Base-by-base conservation (phyloP, 2,329 filamentous ascomycete species). In the Polytolypa hystricis region DNA sequence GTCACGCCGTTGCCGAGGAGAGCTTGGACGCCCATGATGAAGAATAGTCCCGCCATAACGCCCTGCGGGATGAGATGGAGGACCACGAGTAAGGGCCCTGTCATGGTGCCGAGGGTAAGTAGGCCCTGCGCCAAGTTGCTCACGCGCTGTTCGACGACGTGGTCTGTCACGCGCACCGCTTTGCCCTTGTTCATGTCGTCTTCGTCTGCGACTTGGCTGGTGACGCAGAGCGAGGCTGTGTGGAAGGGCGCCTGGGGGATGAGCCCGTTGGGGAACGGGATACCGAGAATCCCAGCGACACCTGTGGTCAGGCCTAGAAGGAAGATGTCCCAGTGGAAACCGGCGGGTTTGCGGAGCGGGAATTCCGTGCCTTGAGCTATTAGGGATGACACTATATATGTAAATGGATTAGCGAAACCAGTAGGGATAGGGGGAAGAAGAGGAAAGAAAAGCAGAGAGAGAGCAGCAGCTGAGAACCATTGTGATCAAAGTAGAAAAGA, bases 401-500 rank as follows among this genome's bases (percentile, higher is more conserved):
- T n/a, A 12, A 8, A 12, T 33, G 32, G 14, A 27, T 35, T 14
- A 16, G 34, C 27, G 25, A 19, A 16, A 46, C 44, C 16, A 44
- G 45, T 19, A 43, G 38, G 17, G 42, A 42, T 10, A 37, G 42
- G 18, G 16, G 8, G 12, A 10, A 26, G 19, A 27, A 27, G 32
- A 26, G 23, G 28, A n/a, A 30, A 9, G 28, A 32, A 16, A 29
- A 8, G 19, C 12, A 11, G 10, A 8, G 19, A 8, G 7, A 18
- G 25, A 29, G 5, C 21, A 32, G 25, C 30, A 6, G 26, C 33
- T 4, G 45, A 64, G 42, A 64, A 83, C 80, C 80, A 48, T 91
- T 93, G 52, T 93, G 85, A 52, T 93, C 85, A 55, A 91, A 93
- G 65, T 81, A 93, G 55, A 93, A 93, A 4, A 93, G 62, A 15